Percentiles rank a stretch among this genome's conserved stretches.
Conservation (phyloP, 2,329 filamentous ascomycete species). For the Xylariaceae sp. region DNA sequence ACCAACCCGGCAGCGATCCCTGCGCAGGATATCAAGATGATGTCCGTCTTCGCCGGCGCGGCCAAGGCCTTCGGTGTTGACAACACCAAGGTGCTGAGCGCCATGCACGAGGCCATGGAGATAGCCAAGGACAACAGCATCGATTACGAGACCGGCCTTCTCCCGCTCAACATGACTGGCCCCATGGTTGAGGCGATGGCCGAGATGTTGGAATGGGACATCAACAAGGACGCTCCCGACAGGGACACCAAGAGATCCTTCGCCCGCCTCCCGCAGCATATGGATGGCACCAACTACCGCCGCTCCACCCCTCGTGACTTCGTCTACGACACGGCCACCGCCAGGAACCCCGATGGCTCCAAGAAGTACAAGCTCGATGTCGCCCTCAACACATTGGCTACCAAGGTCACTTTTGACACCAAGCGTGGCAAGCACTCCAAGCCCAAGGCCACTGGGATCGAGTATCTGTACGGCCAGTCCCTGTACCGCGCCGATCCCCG, state of each 20-base stretch:
- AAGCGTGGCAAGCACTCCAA: conserved; percentile 25
- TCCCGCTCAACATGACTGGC: conserved; percentile 19
- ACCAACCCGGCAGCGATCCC: conserved; percentile 13
- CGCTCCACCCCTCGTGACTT: conserved; percentile 48
- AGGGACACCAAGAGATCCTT: conserved; percentile 37
- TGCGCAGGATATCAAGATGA: conserved; percentile 20
- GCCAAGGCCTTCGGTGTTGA: conserved; percentile 17
- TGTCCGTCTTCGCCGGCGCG: conserved; percentile 19
- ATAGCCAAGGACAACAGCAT: conserved; percentile 13
- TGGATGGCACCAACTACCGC: conserved; percentile 45
- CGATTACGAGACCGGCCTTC: conserved; percentile 17
- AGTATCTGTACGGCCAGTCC: conserved; percentile 41
- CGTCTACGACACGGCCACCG: conserved; percentile 30
- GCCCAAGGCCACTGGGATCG: conserved; percentile 43
- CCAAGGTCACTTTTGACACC: conserved; percentile 40
- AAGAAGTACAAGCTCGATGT: conserved; percentile 53
- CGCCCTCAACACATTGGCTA: conserved; percentile 41
- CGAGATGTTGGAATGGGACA: conserved; percentile 37
- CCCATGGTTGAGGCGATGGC: conserved; percentile 14
- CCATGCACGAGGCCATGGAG: conserved; percentile 11
- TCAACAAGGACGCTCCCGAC: conserved; percentile 37
- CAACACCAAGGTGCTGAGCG: conserved; percentile 7
- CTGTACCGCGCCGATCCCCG: conserved; percentile 43
- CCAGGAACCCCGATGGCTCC: conserved; percentile 37
- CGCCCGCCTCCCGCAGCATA: conserved; percentile 51